These are phyloP conservation scores for Penicillium fuscoglaucum DNA, from an alignment of 2,329 filamentous ascomycete species.

Conservation along the genomic window DNA sequence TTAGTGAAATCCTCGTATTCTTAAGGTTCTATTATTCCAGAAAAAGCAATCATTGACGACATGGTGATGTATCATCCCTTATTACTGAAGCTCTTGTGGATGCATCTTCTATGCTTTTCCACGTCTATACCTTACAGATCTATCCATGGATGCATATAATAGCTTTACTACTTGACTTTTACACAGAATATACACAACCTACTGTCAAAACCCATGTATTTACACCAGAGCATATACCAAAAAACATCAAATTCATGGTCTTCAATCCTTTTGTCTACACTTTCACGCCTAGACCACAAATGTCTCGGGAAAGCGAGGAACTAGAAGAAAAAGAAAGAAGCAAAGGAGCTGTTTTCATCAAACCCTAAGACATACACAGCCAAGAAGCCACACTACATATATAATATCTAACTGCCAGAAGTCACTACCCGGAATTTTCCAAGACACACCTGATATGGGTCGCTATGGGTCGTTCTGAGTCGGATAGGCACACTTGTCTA, in stretches of 20 bases:
- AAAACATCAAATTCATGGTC: not conserved
- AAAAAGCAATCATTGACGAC: constrained; percentile 4
- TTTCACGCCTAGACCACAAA: not conserved
- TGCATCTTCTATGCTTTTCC: not conserved
- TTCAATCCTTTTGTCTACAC: not conserved
- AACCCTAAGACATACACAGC: not conserved
- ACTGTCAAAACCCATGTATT: not conserved
- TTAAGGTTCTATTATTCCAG: not conserved
- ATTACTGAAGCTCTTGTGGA: not conserved
- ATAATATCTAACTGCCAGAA: not conserved
- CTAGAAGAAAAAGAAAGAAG: not conserved
- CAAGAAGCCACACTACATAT: not conserved
- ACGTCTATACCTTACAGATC: not conserved
- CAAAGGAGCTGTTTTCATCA: not conserved
- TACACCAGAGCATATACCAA: not conserved
- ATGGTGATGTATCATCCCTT: not conserved
- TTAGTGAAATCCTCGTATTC: not conserved
- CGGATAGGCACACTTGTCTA: not conserved
- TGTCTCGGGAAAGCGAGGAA: not conserved
- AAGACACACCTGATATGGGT: not conserved
- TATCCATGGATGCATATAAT: not conserved
- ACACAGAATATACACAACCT: not conserved
- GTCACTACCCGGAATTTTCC: not conserved
- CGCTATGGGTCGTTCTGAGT: not conserved
- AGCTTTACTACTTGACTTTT: not conserved